These are phyloP conservation scores for Lentinus brumalis DNA, from an alignment of 768 basidiomycete species.

Conservation along the genomic window DNA sequence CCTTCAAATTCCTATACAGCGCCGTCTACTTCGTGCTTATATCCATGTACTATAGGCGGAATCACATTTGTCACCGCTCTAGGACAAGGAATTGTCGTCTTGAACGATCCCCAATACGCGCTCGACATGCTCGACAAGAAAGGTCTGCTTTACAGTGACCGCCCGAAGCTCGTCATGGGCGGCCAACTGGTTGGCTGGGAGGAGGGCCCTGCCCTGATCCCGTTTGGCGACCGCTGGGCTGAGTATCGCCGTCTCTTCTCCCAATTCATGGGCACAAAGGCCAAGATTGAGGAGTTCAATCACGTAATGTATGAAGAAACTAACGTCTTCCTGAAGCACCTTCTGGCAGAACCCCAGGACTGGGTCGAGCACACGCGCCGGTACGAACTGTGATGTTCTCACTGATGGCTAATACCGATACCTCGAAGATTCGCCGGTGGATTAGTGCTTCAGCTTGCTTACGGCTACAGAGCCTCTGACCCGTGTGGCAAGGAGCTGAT, in stretches of 20 bases:
- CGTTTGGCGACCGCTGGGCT: conserved; percentile 23
- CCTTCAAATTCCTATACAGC: no score
- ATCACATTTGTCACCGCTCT: conserved; percentile 28
- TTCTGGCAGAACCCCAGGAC: conserved; percentile 28
- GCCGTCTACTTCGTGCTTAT: no score
- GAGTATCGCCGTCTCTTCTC: conserved; percentile 22
- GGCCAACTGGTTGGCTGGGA: conserved; percentile 28
- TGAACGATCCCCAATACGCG: conserved; percentile 27
- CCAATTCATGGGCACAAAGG: conserved; percentile 20
- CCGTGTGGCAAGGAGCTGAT: conserved; percentile 38
- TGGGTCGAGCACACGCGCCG: conserved; percentile 28
- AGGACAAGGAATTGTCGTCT: conserved; percentile 28
- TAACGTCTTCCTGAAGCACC: conserved; percentile 30
- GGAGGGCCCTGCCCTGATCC: conserved; percentile 12
- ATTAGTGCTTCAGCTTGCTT: conserved; percentile 26
- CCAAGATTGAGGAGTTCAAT: conserved; percentile 25
- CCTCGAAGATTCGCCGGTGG: conserved; percentile 22
- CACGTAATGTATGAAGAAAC: conserved; percentile 33
- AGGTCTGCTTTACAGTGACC: conserved; percentile 29
- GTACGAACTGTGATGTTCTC: conserved; percentile 21
- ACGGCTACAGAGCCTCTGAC: conserved; percentile 26
- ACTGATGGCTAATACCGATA: not conserved
- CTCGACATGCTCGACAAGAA: conserved; percentile 30
- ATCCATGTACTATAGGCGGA: conserved; percentile 20
- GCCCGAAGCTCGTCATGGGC: conserved; percentile 24